Percentiles rank a stretch among this genome's conserved stretches.
Evolutionary conservation across 208 protist species (phyloP).

Genomic region (Leishmania aethiopica): DNA sequence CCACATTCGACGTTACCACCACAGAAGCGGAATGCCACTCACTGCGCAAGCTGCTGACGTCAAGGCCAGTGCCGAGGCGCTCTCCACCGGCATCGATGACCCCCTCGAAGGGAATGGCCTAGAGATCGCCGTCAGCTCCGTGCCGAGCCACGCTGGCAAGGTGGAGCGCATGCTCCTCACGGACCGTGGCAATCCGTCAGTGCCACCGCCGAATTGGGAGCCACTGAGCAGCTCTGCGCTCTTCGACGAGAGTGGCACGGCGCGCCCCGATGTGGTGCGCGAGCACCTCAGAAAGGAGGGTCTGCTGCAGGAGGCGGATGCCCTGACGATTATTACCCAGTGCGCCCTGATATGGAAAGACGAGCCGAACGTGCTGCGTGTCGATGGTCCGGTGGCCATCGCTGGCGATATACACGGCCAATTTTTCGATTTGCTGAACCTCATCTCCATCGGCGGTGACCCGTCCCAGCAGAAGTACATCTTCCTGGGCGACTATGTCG

Average conservation of each 20-base stretch:
- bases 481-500: constrained; percentile 98
- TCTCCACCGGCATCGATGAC: neutral
- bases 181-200: constrained; percentile 50
- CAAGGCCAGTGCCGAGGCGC: constrained; percentile 1
- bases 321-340: constrained; percentile 68
- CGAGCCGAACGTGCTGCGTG: constrained; percentile 85
- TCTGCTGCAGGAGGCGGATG: constrained; percentile 73
- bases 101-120: neutral
- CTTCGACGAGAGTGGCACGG: constrained; percentile 59
- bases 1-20: neutral
- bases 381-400: constrained; percentile 82
- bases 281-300: constrained; percentile 83
- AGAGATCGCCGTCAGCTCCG: constrained; percentile 2
- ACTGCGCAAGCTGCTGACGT: neutral
- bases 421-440: constrained; percentile 96
- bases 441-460: constrained; percentile 94
- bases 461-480: constrained; percentile 91
- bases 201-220: constrained; percentile 75
- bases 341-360: constrained; percentile 75
- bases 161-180: constrained; percentile 67
- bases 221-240: constrained; percentile 46
- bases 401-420: constrained; percentile 97
- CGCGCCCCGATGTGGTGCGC: constrained; percentile 57
- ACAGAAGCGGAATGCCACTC: constrained; percentile 8
- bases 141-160: constrained; percentile 14